phyloP scores from a whole-genome alignment of 352 stramenopile genomes.

The Phytophthora nicotianae region DNA sequence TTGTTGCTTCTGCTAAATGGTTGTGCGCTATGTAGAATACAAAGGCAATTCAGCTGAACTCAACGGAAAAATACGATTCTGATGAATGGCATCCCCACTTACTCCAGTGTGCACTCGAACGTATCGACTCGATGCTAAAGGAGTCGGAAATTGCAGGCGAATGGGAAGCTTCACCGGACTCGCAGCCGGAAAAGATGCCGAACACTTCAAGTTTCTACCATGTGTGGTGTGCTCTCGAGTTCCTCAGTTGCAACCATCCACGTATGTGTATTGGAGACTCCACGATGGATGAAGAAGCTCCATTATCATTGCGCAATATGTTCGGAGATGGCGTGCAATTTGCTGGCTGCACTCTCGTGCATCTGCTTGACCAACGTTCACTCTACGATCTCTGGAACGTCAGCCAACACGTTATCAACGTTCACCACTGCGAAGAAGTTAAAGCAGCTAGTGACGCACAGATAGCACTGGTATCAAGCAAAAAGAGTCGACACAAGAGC shows the following conservation, averaged over 20 bases:
- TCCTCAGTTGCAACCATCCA: slow-evolving; percentile 49
- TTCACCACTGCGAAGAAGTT: slow-evolving; percentile 38
- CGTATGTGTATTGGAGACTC: slow-evolving; percentile 7
- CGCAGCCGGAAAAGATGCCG: slow-evolving; percentile 49
- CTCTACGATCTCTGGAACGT: slow-evolving; percentile 70
- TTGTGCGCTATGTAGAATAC: slow-evolving; percentile 9
- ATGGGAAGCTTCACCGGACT: slow-evolving; percentile 41
- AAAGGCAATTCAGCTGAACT: slow-evolving; percentile 13
- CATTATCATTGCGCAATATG: slow-evolving; percentile 35
- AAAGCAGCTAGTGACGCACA: slow-evolving; percentile 22
- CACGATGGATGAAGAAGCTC: background rate
- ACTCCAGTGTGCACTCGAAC: slow-evolving; percentile 30
- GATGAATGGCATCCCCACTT: slow-evolving; percentile 14
- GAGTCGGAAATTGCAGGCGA: slow-evolving; percentile 39
- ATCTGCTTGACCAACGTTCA: slow-evolving; percentile 57
- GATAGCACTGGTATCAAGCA: slow-evolving; percentile 17
- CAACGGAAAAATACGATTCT: slow-evolving; percentile 7
- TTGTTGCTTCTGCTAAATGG: background rate
- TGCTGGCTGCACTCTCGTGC: slow-evolving; percentile 58
- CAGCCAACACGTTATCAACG: slow-evolving; percentile 59
- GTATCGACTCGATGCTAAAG: slow-evolving; percentile 39
- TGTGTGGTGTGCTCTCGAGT: slow-evolving; percentile 72
- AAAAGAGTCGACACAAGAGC: slow-evolving; percentile 25
- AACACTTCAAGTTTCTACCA: slow-evolving; percentile 62
- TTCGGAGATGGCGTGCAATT: slow-evolving; percentile 71